Conservation (phyloP, 805 yeast species). For the Hanseniaspora osmophila region DNA sequence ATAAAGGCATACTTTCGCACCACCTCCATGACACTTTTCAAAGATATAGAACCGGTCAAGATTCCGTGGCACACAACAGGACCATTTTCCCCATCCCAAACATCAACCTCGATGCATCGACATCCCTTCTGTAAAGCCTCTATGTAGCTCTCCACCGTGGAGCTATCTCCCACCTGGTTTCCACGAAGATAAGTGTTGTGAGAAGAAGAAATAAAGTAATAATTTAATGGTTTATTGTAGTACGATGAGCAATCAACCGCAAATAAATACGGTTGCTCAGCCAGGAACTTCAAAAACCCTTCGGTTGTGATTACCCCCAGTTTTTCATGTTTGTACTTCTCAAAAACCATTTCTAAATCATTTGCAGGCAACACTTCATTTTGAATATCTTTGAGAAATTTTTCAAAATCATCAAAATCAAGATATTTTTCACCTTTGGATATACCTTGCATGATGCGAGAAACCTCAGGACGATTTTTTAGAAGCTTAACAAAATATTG, state of each 20-base stretch:
- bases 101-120: slow-evolving; percentile 84
- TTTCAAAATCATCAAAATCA: slow-evolving; percentile 21
- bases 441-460: slow-evolving; percentile 30
- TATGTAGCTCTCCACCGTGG: slow-evolving; percentile 82
- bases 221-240: slow-evolving; percentile 54
- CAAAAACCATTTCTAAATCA: slow-evolving; percentile 23
- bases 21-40: slow-evolving; percentile 54
- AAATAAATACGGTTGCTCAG: slow-evolving; percentile 17
- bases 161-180: slow-evolving; percentile 71
- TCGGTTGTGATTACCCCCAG: slow-evolving; percentile 10
- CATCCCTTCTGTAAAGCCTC: slow-evolving; percentile 84
- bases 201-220: slow-evolving; percentile 82
- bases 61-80: slow-evolving; percentile 92
- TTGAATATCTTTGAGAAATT: slow-evolving; percentile 37
- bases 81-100: slow-evolving; percentile 77
- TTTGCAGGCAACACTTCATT: slow-evolving; percentile 25
- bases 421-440: slow-evolving; percentile 16
- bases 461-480: slow-evolving; percentile 52
- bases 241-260: slow-evolving; percentile 18
- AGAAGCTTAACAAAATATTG: slow-evolving; percentile 56
- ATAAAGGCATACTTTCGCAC: slow-evolving; percentile 79
- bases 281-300: slow-evolving; percentile 19
- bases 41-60: slow-evolving; percentile 59
- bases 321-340: slow-evolving; percentile 20
- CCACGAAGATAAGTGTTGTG: slow-evolving; percentile 90